A percentile compares a stretch with the other conserved stretches of the same genome.
Conservation (phyloP, 78 protist genomes). For the Salpingoeca rosetta region DNA sequence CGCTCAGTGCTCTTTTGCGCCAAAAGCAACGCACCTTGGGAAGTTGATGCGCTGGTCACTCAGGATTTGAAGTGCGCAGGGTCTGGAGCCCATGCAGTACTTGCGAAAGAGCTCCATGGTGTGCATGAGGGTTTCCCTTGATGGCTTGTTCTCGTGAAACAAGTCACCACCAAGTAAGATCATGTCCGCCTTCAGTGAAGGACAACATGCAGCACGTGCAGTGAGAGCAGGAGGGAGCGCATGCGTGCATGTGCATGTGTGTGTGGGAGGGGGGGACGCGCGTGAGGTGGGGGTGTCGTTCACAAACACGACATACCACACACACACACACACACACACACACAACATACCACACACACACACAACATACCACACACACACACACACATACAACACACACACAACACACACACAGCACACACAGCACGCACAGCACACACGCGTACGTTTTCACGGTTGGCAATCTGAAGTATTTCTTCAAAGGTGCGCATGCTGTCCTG, state of each 20-base stretch:
- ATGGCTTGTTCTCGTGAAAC: slow-evolving; percentile 95
- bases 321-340: not conserved
- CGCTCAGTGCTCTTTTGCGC: too few relatives aligned
- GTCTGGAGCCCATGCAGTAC: slow-evolving; percentile 71
- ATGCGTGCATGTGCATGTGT: not conserved
- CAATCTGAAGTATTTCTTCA: slow-evolving; percentile 83
- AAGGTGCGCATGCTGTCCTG: slow-evolving; percentile 84
- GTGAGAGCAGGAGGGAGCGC: not conserved
- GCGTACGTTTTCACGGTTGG: slow-evolving; percentile 31
- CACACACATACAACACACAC: not conserved
- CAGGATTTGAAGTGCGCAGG: slow-evolving; percentile 37
- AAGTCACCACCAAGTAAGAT: slow-evolving; percentile 94
- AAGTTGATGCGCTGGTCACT: slow-evolving; percentile 42
- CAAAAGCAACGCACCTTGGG: not conserved
- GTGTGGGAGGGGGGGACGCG: not conserved
- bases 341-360: too few relatives aligned
- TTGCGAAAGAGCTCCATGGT: slow-evolving; percentile 69
- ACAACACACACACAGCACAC: too few relatives aligned
- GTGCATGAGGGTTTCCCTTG: slow-evolving; percentile 53
- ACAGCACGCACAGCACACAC: not conserved
- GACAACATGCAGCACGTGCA: too few relatives aligned
- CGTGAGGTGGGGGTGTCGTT: not conserved
- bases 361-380: not conserved
- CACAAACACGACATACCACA: not conserved
- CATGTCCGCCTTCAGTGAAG: slow-evolving; percentile 92